phyloP scores from a whole-genome alignment of 2,329 filamentous ascomycete genomes.

The Fusarium mangiferae region DNA sequence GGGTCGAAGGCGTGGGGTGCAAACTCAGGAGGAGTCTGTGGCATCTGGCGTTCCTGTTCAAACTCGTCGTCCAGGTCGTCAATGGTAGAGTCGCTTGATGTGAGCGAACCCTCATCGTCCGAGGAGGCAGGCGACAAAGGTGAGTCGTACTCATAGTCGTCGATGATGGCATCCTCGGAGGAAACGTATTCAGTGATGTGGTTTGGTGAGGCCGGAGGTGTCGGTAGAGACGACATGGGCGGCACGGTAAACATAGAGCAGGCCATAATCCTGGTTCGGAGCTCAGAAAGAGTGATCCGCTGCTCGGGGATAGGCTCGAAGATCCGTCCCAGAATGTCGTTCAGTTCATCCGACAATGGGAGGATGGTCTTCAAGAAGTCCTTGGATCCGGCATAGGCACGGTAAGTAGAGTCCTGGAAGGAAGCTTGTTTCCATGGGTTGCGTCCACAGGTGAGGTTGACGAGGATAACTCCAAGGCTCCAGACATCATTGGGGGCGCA shows the following conservation, averaged over 20 bases:
- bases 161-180: slow-evolving; percentile 57
- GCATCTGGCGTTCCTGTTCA: slow-evolving; percentile 55
- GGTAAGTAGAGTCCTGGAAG: slow-evolving; percentile 92
- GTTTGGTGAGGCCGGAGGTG: slow-evolving; percentile 57
- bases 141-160: slow-evolving; percentile 57
- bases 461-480: slow-evolving; percentile 97
- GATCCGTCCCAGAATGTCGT: slow-evolving; percentile 85
- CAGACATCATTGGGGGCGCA: slow-evolving; percentile 97
- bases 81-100: slow-evolving; percentile 64
- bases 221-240: slow-evolving; percentile 47
- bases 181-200: slow-evolving; percentile 58
- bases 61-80: slow-evolving; percentile 63
- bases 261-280: slow-evolving; percentile 78
- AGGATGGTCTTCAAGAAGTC: slow-evolving; percentile 94
- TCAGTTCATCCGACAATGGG: slow-evolving; percentile 88
- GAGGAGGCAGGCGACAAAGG: slow-evolving; percentile 64
- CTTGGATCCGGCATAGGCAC: slow-evolving; percentile 84
- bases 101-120: slow-evolving; percentile 66
- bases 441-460: slow-evolving; percentile 96
- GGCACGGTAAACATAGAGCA: slow-evolving; percentile 78
- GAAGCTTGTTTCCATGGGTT: slow-evolving; percentile 99
- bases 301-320: slow-evolving; percentile 88
- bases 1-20: slow-evolving; percentile 57
- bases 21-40: slow-evolving; percentile 54
- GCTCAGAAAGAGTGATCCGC: slow-evolving; percentile 82